Evolutionary conservation across 2,329 filamentous ascomycete genomes (phyloP).

Genomic region (Penicillium sp.): DNA sequence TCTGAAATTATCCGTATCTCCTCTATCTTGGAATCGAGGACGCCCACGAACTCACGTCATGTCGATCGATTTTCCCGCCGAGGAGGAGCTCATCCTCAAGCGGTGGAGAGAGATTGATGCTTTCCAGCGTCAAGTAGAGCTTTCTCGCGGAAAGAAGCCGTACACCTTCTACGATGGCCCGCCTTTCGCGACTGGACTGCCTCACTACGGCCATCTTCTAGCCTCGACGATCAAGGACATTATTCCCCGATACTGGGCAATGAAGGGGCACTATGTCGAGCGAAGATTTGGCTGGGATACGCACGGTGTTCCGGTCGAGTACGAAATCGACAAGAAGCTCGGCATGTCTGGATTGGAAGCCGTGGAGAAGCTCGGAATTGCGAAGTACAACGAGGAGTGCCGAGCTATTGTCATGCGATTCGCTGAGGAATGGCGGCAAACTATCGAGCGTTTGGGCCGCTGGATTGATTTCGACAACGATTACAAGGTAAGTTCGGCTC

Average conservation of each 20-base stretch:
- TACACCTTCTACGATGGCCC: conserved; percentile 96
- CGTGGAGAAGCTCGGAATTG: conserved; percentile 78
- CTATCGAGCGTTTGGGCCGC: conserved; percentile 79
- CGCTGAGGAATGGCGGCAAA: conserved; percentile 77
- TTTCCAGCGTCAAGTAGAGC: conserved; percentile 79
- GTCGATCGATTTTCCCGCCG: conserved; percentile 88
- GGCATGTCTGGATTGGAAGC: conserved; percentile 83
- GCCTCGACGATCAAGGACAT: conserved; percentile 97
- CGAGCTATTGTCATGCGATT: conserved; percentile 90
- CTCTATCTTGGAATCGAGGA: conserved; percentile 15
- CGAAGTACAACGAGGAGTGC: conserved; percentile 87
- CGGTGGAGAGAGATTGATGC: conserved; percentile 90
- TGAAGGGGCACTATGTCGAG: conserved; percentile 92
- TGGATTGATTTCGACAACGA: conserved; percentile 99
- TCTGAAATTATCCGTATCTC: conserved; percentile 18
- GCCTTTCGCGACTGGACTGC: conserved; percentile 66
- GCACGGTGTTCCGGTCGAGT: conserved; percentile 89
- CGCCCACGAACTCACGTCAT: conserved; percentile 42
- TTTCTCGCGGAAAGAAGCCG: conserved; percentile 72
- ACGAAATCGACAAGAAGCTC: conserved; percentile 95
- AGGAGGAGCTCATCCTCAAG: conserved; percentile 78
- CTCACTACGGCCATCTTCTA: conserved; percentile 70
- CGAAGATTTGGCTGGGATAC: conserved; percentile 94
- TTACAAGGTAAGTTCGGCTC: conserved; percentile 62
- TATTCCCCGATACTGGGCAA: conserved; percentile 93